Conservation (phyloP, 352 stramenopile genomes). For the Phytophthora pseudosyringae region DNA sequence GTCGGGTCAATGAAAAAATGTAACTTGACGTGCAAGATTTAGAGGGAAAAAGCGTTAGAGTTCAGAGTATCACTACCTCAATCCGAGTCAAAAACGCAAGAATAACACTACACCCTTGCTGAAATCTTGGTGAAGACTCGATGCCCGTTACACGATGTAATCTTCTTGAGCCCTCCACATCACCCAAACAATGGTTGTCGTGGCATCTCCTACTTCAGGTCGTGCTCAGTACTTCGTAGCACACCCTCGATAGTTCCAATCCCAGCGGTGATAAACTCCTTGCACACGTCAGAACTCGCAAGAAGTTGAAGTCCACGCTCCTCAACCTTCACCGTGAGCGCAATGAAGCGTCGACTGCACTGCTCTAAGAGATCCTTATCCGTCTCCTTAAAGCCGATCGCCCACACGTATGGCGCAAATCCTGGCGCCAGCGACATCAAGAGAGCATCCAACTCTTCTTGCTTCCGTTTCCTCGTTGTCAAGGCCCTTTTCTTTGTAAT, state of each 20-base stretch:
- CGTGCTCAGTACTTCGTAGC: neutral
- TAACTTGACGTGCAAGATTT: no score
- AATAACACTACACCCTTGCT: no score
- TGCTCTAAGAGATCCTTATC: neutral
- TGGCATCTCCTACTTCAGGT: neutral
- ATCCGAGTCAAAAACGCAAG: no score
- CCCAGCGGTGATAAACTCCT: neutral
- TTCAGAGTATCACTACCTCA: no score
- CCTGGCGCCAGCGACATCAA: slow-evolving; percentile 8
- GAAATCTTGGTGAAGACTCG: no score
- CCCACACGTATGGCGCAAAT: slow-evolving; percentile 14
- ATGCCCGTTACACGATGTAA: no score
- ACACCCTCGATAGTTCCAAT: neutral
- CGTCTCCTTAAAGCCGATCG: neutral
- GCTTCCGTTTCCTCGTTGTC: neutral
- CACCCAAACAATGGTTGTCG: no score
- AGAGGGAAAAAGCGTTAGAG: no score
- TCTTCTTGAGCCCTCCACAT: no score
- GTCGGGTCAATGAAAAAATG: no score
- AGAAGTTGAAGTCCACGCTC: neutral
- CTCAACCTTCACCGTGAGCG: neutral
- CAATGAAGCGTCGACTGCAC: neutral
- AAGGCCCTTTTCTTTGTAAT: slow-evolving; percentile 8
- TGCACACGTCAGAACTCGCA: neutral
- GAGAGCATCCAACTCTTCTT: slow-evolving; percentile 14